Evolutionary conservation across 345 rosid genomes (phyloP).

Genomic region (Brassica rapa): DNA sequence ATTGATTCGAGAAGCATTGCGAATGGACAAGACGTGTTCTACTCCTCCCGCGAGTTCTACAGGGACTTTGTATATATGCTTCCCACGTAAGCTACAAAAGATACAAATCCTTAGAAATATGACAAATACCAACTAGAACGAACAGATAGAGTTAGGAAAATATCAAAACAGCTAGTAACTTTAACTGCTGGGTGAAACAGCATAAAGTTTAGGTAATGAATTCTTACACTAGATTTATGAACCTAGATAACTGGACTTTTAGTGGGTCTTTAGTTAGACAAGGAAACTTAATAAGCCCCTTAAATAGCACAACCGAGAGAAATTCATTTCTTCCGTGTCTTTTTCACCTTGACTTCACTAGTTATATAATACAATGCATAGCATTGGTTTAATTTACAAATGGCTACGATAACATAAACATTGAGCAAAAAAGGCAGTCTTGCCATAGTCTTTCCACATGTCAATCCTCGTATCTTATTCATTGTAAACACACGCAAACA

Average conservation of each 20-base stretch:
- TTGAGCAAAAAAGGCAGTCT: constrained; percentile 17
- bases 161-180: constrained; percentile 17
- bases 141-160: constrained; percentile 12
- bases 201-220: neutral
- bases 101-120: constrained; percentile 17
- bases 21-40: constrained; percentile 76
- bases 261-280: constrained; percentile 12
- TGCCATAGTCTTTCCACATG: constrained; percentile 9
- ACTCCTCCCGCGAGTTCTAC: constrained; percentile 66
- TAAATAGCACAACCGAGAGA: neutral
- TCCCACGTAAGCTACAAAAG: constrained; percentile 71
- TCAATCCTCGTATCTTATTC: constrained; percentile 5
- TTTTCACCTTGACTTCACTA: constrained; percentile 15
- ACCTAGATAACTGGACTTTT: neutral
- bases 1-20: constrained; percentile 58
- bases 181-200: constrained; percentile 17
- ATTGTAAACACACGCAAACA: constrained; percentile 5
- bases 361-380: neutral
- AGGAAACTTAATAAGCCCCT: constrained; percentile 2
- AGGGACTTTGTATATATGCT: constrained; percentile 74
- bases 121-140: constrained; percentile 20
- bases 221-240: constrained; percentile 9
- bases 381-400: neutral
- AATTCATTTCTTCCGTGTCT: neutral
- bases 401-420: constrained; percentile 13